These are phyloP conservation scores for Aspergillus terreus DNA, from an alignment of 2,329 filamentous ascomycete species.

Conservation along the genomic window DNA sequence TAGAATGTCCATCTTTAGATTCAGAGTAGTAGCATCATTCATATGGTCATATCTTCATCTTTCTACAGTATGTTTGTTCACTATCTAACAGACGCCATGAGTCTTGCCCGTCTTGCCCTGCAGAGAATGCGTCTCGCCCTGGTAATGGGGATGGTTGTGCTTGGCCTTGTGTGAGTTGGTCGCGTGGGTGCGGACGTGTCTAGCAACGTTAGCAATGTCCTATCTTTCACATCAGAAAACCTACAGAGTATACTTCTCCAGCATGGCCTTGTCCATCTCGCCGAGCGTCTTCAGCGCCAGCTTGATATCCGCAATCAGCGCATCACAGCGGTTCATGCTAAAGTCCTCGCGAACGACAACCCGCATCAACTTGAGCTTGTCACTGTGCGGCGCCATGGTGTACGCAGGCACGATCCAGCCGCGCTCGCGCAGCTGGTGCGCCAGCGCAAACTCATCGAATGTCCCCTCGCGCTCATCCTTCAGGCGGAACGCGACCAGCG, in stretches of 20 bases:
- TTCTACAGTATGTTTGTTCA: neutral
- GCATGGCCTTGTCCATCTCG: constrained; percentile 67
- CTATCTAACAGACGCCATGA: constrained; percentile 69
- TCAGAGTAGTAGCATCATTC: neutral
- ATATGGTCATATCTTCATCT: neutral
- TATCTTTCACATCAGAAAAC: constrained; percentile 15
- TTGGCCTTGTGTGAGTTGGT: constrained; percentile 51
- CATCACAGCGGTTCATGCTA: constrained; percentile 73
- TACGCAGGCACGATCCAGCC: constrained; percentile 96
- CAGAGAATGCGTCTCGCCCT: constrained; percentile 78
- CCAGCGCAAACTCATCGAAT: constrained; percentile 73
- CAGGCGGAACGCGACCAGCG: constrained; percentile 85
- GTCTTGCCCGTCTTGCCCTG: constrained; percentile 91
- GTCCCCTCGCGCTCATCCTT: constrained; percentile 52
- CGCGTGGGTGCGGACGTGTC: constrained; percentile 54
- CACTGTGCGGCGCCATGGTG: constrained; percentile 89
- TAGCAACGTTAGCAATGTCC: constrained; percentile 15
- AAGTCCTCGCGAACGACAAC: constrained; percentile 94
- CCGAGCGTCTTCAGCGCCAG: constrained; percentile 68
- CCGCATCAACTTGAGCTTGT: constrained; percentile 82
- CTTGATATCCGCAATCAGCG: constrained; percentile 73
- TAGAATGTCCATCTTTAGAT: neutral
- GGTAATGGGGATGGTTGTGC: constrained; percentile 51
- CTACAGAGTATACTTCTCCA: constrained; percentile 67
- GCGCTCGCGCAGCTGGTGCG: constrained; percentile 79